Evolutionary conservation across 73 alveolate species (phyloP), one percentile per base, ranked within the genome.

Genomic region (Paramecium bursaria): DNA sequence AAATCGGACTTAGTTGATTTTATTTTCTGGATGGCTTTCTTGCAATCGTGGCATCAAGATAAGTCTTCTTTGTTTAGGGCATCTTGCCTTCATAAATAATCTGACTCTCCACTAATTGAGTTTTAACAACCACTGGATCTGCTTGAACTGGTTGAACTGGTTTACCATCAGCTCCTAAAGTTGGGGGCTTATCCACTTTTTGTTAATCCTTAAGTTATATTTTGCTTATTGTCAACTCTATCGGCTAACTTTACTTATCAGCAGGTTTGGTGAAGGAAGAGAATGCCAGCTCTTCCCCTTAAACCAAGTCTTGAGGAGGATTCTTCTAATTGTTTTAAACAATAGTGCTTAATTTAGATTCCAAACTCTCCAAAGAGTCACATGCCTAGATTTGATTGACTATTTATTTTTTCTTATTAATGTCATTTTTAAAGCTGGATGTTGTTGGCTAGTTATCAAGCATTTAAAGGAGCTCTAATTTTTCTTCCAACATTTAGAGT

Each of bases 51-150:
- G 14, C 76, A 27, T 57, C 76, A 19, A 57, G 33, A 26, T 57
- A 57, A 30, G 51, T 57, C 33, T 57, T 57, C n/a, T 57, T 57
- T 23, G 76, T 48, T 14, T 25, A 27, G 1, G 82, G 33, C 7
- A 39, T 57, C 35, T 67, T 67, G 0, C 82, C 82, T 17, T 21
- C 21, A 4, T 25, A 42, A 0, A 67, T 42, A 39, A 67, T 67
- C 35, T 67, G 44, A 39, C 82, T 67, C 21, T 67, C 82, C 14
- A 67, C 76, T 57, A 57, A 57, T 57, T 30, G 47, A 30, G 27
- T 30, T 27, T 30, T 50, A 1, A 1, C 2, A 4, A 19, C 33
- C 33, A 30, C 27, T 57, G 27, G 17, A 7, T 29, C 27, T 26
- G 47, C 49, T 17, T 42, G 21, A 57, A 17, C 51, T 9, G 30